These are phyloP conservation scores for Conringia planisiliqua DNA, from an alignment of 345 rosid species.

Conservation along the genomic window DNA sequence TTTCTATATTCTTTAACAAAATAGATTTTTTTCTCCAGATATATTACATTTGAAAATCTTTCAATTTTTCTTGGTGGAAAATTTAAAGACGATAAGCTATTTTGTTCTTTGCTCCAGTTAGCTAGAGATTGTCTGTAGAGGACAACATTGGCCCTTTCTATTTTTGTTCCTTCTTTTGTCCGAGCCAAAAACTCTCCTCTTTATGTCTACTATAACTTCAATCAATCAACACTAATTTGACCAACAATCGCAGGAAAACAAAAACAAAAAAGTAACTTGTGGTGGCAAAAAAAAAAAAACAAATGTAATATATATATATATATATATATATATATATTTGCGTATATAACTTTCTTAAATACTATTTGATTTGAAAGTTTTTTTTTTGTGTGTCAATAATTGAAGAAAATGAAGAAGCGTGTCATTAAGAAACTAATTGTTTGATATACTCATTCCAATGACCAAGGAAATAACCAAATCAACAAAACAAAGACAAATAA, in stretches of 20 bases:
- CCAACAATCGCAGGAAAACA: background rate
- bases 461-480: conserved; percentile 22
- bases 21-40: background rate
- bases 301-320: background rate
- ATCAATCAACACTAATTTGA: conserved; percentile 27
- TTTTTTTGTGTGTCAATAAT: background rate
- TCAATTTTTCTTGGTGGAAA: conserved; percentile 10
- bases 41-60: background rate
- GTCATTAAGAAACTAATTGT: background rate
- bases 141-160: conserved; percentile 37
- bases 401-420: conserved; percentile 4
- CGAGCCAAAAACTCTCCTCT: conserved; percentile 24
- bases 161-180: conserved; percentile 37
- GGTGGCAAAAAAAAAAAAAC: background rate
- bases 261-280: background rate
- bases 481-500: background rate
- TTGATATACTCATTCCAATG: conserved; percentile 13
- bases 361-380: background rate
- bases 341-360: background rate
- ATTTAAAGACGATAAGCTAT: conserved; percentile 12
- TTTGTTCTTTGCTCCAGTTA: conserved; percentile 20
- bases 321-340: background rate
- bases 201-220: conserved; percentile 26
- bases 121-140: conserved; percentile 30
- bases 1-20: background rate